Evolutionary conservation across 2,329 filamentous ascomycete species (phyloP).

Genomic region (Colletotrichum higginsianum): DNA sequence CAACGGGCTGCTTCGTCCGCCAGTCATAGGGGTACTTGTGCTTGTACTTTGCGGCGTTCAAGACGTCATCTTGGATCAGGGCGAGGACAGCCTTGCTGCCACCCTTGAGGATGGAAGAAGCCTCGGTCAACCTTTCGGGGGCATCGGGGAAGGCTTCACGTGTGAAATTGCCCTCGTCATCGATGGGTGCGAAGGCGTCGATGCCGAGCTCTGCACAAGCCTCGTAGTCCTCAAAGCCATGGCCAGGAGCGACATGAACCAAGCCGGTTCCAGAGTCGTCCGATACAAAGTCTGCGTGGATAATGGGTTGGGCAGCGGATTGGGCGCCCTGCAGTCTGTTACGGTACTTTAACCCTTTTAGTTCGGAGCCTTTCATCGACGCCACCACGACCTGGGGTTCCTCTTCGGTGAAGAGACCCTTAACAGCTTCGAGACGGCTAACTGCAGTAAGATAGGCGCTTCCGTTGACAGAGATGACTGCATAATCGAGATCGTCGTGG

Average conservation of each 20-base stretch:
- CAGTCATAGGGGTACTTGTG: conserved; percentile 99
- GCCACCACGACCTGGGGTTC: conserved; percentile 63
- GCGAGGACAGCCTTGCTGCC: conserved; percentile 80
- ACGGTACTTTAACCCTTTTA: conserved; percentile 77
- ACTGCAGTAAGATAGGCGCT: conserved; percentile 80
- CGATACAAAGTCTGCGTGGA: conserved; percentile 91
- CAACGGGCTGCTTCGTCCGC: conserved; percentile 93
- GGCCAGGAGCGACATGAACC: conserved; percentile 95
- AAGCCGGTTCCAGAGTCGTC: conserved; percentile 92
- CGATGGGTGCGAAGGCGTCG: conserved; percentile 84
- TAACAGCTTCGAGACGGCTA: conserved; percentile 75
- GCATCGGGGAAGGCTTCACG: conserved; percentile 81
- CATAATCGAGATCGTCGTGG: conserved; percentile 81
- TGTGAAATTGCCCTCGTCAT: conserved; percentile 86
- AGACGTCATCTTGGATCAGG: conserved; percentile 75
- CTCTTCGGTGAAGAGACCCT: conserved; percentile 64
- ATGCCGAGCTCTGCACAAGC: conserved; percentile 81
- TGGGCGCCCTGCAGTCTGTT: conserved; percentile 77
- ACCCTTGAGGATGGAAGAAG: conserved; percentile 79
- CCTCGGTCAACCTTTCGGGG: conserved; percentile 74
- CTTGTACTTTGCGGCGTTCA: conserved; percentile 78
- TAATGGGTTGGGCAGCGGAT: conserved; percentile 75
- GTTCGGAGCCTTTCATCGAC: conserved; percentile 73
- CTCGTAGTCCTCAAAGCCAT: conserved; percentile 97
- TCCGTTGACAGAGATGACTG: conserved; percentile 70